Evolutionary conservation across 2,329 filamentous ascomycete genomes (phyloP), one percentile per base, ranked within the genome.

Genomic region (Sporothrix dimorphospora): DNA sequence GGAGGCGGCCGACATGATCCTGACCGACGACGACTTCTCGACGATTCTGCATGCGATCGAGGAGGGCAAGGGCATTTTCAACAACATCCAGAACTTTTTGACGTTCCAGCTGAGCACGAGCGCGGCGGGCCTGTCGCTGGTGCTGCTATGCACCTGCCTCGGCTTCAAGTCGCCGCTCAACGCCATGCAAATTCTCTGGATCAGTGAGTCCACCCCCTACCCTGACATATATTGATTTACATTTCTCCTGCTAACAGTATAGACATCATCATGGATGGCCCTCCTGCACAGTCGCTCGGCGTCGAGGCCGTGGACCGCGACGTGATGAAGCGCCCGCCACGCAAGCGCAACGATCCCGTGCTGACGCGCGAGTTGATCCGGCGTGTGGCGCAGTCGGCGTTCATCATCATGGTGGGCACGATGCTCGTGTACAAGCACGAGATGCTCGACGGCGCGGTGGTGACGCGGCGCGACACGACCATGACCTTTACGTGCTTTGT

Each of bases 241-340:
- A 14, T 12, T 6, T 16, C 2, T 4, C 0, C 12, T 27, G 27
- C 71, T 71, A 59, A 59, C 34, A 7, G 27, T 7, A 4, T 16
- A 98, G 95, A 99, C 80, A 98, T 99, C 79, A 94, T 99, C 77
- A 99, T 99, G 97, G 97, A 99, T 82, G 96, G 97, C 11, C 96
- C 96, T 19, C 96, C 96, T 0, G 96, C 96, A 1, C 96, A 99
- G 82, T 99, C 96, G 12, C 90, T 99, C 1, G 97, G 96, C 51
- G 96, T 99, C 47, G 96, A 99, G 80, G 91, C 91, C 21, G 96
- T 99, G 63, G 96, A 98, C 79, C 94, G 93, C 38, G 92, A 95
- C 74, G 94, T 99, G 70, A 98, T 99, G 93, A 91, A 88, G 74
- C 91, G 93, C 24, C 95, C 95, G 1, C 97, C 96, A 2, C 91